Base-by-base conservation (phyloP, 1,284 basidiomycete species). In the Anthracocystis setariae region DNA sequence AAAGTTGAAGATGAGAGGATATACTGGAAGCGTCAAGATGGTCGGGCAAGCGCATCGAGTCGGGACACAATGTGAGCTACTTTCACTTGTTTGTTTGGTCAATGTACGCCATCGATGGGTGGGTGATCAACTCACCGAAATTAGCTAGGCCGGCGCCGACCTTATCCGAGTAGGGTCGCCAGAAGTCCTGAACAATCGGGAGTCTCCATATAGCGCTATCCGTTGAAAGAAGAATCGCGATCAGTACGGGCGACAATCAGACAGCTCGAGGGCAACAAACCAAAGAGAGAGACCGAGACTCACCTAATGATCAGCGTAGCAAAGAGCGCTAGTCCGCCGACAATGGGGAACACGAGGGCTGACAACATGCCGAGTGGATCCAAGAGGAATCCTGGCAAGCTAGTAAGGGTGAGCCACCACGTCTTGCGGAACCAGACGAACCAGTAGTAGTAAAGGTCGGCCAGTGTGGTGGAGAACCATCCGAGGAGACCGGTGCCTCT, bases 1-100 rank as follows among this genome's bases (percentile, higher is more conserved):
- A 46, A 80, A 77, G 37, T 79, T 59, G 38, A 84, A 84, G 46
- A 84, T 81, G 17, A 76, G 62, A 35, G 82, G 83, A 54, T 84
- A 83, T 2, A 75, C 83, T 81, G 49, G 25, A 40, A 18, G 24
- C 4, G 25, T 15, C 15, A 24, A 12, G 21, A 33, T 23, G 20
- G 32, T 18, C 17, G 35, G 12, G 29, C 5, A 12, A 29, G 29
- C 29, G 29, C 29, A 12, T 29, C 29, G 29, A 12, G 12, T 5
- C 12, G 12, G 29, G 5, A 5, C 29, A 29, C 29, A 29, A 29
- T 29, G 29, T 29, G 7, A 29, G 29, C 29, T 29, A 29, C 29
- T 7, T 29, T 29, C 29, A 29, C 29, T 7, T 5, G 29, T 12
- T 29, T 12, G 29, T 29, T 12, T 7, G 12, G 29, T 29, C 29